Evolutionary conservation across 805 yeast species (phyloP).

Genomic region (Saccharomycopsis schoenii): DNA sequence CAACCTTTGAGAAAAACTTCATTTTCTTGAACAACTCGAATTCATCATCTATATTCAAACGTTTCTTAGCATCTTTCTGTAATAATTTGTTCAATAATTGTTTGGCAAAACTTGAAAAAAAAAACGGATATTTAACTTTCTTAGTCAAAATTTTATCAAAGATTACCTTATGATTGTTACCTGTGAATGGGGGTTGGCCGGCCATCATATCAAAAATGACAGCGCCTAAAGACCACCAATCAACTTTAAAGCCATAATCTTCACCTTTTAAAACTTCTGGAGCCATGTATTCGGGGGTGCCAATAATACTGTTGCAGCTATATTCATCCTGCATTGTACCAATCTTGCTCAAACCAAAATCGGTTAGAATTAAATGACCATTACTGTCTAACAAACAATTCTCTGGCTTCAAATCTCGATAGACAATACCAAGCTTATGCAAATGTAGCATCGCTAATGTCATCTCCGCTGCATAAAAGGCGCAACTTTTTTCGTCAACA

Average conservation of each 20-base stretch:
- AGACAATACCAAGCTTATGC: constrained; percentile 73
- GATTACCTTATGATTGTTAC: constrained; percentile 65
- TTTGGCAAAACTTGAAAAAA: constrained; percentile 69
- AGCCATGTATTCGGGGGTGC: constrained; percentile 82
- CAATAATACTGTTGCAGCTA: constrained; percentile 50
- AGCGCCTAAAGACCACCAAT: constrained; percentile 90
- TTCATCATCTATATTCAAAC: constrained; percentile 50
- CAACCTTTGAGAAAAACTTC: constrained; percentile 64
- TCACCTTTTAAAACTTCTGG: constrained; percentile 79
- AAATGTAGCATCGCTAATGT: constrained; percentile 67
- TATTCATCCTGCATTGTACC: constrained; percentile 33
- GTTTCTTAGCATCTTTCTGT: constrained; percentile 58
- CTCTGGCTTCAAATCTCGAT: constrained; percentile 84
- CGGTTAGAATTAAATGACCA: constrained; percentile 81
- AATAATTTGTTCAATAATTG: constrained; percentile 58
- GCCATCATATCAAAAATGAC: constrained; percentile 70
- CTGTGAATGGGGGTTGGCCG: constrained; percentile 85
- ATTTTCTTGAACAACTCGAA: constrained; percentile 50
- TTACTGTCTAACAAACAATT: constrained; percentile 65
- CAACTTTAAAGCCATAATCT: constrained; percentile 69
- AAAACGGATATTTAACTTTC: constrained; percentile 60
- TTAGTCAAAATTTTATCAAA: constrained; percentile 67
- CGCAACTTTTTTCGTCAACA: constrained; percentile 53
- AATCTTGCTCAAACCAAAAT: constrained; percentile 68
- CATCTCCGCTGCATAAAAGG: constrained; percentile 75